Percentiles rank a stretch among this genome's conserved stretches.
These are phyloP conservation scores for Phytopythium sindhum DNA, from an alignment of 352 stramenopile species.

Conservation along the genomic window DNA sequence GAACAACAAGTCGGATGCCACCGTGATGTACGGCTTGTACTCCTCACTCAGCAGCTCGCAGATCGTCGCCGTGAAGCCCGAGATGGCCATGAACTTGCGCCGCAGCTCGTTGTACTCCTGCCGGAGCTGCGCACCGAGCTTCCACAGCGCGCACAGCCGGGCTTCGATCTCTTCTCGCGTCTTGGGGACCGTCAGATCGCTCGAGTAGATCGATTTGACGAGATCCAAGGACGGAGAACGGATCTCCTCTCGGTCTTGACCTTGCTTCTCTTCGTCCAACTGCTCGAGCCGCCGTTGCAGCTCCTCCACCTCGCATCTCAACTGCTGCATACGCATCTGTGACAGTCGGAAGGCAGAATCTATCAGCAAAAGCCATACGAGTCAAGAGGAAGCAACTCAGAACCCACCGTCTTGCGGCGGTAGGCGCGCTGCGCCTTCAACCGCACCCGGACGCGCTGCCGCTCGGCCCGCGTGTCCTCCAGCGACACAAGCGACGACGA, in stretches of 20 bases:
- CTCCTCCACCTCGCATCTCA: conserved; percentile 1
- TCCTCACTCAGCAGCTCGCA: conserved; percentile 1
- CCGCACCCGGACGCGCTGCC: background rate
- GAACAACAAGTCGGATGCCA: background rate
- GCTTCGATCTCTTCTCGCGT: background rate
- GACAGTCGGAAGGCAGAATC: background rate
- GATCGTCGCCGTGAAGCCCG: background rate
- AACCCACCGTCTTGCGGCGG: conserved; percentile 2
- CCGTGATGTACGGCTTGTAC: background rate
- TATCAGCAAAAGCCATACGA: background rate
- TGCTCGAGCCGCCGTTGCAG: conserved; percentile 1
- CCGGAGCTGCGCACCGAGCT: background rate
- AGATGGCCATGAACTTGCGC: background rate
- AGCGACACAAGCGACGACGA: background rate
- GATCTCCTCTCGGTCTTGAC: background rate
- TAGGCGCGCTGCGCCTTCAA: conserved; percentile 1
- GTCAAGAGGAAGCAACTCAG: background rate
- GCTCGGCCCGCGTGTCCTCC: background rate
- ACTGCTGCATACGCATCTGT: background rate
- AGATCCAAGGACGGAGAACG: background rate
- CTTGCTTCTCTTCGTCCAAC: background rate
- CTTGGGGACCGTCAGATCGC: background rate
- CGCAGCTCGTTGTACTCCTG: conserved; percentile 5
- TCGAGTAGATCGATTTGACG: background rate
- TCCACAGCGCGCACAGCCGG: background rate